Evolutionary conservation across 345 rosid genomes (phyloP), one percentile per base, ranked within the genome.

Genomic region (Raphanus raphanistrum): DNA sequence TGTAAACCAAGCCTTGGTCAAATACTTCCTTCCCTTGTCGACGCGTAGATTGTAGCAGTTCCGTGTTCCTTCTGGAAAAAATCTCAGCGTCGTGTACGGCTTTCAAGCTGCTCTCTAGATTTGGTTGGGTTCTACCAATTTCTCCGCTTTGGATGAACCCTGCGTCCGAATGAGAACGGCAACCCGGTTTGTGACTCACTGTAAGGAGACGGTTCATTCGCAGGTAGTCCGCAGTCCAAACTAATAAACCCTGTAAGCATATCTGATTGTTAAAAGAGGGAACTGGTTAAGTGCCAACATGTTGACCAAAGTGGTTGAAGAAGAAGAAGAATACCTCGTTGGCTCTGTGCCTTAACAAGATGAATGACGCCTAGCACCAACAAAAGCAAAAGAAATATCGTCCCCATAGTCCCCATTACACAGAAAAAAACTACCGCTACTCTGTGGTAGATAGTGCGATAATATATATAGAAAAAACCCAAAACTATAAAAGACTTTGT

Each of bases 31-130:
- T 9, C 77, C 83, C 10, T 52, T 45, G 15, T 17, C 16, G 7
- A 82, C 82, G 33, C 16, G 43, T 16, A 85, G 43, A 63, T 33
- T 69, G 73, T 81, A 85, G 70, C 86, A 83, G 66, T 81, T 83
- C 69, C 76, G 79, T 25, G 33, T 71, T 16, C 82, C 86, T 29
- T 85, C 77, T 17, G 85, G 88, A 71, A 85, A 85, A 68, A 59
- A 76, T 12, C 81, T 32, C 2, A 85, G 25, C 25, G 59, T 77
- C 0, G 50, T 4, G 35, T 70, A 77, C 0, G 43, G 76, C 32
- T 70, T 70, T 77, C 21, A 1, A 71, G 31, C 43, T 35, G 28
- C 0, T 3, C 48, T 1, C 71, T 8, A 38, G 3, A 63, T 77
- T 54, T 55, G 1, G 3, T 0, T 45, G 43, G 12, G 27, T 61